A percentile compares a stretch with the other conserved stretches of the same genome.
Evolutionary conservation across 148 eudicot species (phyloP).

Genomic region (Chenopodium album): DNA sequence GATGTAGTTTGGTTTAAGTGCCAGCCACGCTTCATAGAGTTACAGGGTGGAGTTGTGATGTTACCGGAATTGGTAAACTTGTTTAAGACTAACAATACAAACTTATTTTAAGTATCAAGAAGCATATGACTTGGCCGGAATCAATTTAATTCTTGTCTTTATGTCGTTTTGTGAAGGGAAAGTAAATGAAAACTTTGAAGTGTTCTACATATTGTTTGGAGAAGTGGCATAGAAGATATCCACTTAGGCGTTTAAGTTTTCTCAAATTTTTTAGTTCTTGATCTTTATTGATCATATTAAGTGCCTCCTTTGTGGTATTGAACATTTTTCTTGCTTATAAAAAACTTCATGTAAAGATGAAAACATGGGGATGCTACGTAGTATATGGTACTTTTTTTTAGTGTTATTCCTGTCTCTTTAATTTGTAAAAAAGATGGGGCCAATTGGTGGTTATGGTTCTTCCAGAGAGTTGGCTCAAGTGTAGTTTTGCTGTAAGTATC

Average conservation of each 20-base stretch:
- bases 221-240: no score
- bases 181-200: neutral
- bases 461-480: neutral
- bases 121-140: neutral
- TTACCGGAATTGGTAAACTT: no score
- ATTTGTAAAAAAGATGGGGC: neutral
- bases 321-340: no score
- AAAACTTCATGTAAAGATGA: neutral
- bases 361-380: neutral
- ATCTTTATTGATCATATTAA: neutral
- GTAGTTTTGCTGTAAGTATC: neutral
- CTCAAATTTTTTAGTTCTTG: neutral
- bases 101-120: neutral
- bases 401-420: neutral
- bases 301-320: neutral
- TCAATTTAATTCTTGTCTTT: neutral
- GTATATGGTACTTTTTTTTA: neutral
- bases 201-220: neutral
- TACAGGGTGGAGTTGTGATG: no score
- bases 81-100: no score
- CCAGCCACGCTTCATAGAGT: no score
- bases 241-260: neutral
- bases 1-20: no score
- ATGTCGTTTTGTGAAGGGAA: neutral
- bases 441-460: neutral